A percentile compares a stretch with the other conserved stretches of the same genome.
Conservation (phyloP, 805 yeast genomes). For the Ogataea ganodermae region DNA sequence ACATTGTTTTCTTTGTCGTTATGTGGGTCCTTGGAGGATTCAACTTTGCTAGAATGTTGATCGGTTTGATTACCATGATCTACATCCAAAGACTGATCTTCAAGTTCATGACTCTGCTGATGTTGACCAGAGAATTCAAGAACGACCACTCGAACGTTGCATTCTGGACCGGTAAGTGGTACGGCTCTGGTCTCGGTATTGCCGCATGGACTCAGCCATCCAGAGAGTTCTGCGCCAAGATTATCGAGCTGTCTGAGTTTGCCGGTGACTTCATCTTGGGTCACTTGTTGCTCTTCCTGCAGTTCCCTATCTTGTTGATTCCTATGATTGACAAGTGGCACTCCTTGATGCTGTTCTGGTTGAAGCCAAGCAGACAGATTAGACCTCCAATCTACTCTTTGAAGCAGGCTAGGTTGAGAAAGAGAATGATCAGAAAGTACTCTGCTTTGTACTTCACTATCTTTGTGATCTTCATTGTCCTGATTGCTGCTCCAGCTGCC, state of each 20-base stretch:
- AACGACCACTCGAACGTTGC: slow-evolving; percentile 95
- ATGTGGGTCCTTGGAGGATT: slow-evolving; percentile 98
- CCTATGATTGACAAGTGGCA: slow-evolving; percentile 97
- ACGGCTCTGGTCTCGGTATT: slow-evolving; percentile 89
- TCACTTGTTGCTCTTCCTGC: slow-evolving; percentile 82
- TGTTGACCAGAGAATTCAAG: slow-evolving; percentile 94
- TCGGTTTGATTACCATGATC: slow-evolving; percentile 82
- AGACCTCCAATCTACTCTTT: slow-evolving; percentile 97
- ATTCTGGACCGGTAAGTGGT: slow-evolving; percentile 99
- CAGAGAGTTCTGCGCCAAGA: slow-evolving; percentile 93
- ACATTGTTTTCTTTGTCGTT: slow-evolving; percentile 84
- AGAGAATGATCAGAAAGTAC: slow-evolving; percentile 96
- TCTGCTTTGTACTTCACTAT: slow-evolving; percentile 75
- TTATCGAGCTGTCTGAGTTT: slow-evolving; percentile 91
- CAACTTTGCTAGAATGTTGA: slow-evolving; percentile 80
- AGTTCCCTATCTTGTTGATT: slow-evolving; percentile 80
- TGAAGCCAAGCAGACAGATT: slow-evolving; percentile 93
- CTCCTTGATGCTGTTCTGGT: slow-evolving; percentile 98
- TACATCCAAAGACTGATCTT: slow-evolving; percentile 86
- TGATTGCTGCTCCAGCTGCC: slow-evolving; percentile 94
- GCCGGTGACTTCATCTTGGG: slow-evolving; percentile 96
- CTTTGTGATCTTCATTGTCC: slow-evolving; percentile 65
- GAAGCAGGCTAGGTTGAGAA: slow-evolving; percentile 94
- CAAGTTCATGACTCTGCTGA: slow-evolving; percentile 74
- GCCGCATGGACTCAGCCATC: slow-evolving; percentile 94